Conservation (phyloP, 2,329 filamentous ascomycete species). For the Lojkania enalia region DNA sequence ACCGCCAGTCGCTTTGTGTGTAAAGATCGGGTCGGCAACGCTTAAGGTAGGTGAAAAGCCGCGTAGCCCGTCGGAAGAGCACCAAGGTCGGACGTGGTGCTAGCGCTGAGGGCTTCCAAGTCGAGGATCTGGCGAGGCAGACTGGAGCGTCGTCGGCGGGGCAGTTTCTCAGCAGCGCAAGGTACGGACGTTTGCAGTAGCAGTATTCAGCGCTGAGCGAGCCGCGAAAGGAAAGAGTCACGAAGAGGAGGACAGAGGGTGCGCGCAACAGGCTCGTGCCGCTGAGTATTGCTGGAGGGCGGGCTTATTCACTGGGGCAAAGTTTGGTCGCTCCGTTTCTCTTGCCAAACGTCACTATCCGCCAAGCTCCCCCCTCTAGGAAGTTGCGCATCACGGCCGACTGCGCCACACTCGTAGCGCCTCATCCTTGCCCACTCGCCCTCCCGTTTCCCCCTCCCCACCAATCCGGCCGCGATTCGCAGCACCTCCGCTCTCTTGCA, state of each 20-base stretch:
- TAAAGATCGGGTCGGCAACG: not conserved
- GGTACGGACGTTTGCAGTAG: not conserved
- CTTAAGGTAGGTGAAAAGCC: not conserved
- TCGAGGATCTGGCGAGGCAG: not conserved
- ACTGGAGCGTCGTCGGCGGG: too few species aligned
- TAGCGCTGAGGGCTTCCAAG: not conserved
- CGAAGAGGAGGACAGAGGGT: not conserved
- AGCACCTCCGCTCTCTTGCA: constrained; percentile 33
- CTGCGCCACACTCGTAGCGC: not conserved
- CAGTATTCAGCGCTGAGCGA: not conserved
- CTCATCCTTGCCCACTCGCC: not conserved
- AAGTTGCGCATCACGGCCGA: not conserved
- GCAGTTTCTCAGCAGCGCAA: too few species aligned
- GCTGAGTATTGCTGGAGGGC: not conserved
- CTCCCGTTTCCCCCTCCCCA: not conserved
- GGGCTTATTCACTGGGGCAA: not conserved
- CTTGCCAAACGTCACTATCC: not conserved
- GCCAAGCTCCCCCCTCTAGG: not conserved
- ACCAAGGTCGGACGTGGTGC: constrained; percentile 5
- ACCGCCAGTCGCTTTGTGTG: constrained; percentile 3
- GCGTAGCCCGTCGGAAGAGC: constrained; percentile 1
- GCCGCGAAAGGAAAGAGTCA: not conserved
- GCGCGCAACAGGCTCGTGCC: not conserved
- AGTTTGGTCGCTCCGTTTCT: not conserved
- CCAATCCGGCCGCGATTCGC: not conserved